phyloP scores from a whole-genome alignment of 306 rosid genomes.

The Quercus bicolor region DNA sequence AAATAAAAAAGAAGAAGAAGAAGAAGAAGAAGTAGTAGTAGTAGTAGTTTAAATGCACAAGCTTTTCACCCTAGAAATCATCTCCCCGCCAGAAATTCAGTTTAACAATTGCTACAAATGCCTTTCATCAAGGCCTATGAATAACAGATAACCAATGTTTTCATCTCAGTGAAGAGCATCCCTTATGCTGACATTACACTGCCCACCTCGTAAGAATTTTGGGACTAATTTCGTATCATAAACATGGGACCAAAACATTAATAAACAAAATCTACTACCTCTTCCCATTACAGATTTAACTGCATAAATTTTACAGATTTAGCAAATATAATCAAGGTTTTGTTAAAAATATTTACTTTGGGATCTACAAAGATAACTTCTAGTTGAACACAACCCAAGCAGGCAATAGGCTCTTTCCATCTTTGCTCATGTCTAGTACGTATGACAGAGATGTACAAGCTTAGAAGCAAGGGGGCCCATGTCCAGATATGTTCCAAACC shows the following conservation, averaged over 20 bases:
- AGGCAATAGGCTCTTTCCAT: background rate
- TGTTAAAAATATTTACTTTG: background rate
- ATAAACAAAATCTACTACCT: background rate
- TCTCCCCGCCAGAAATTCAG: too few species aligned
- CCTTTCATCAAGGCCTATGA: too few species aligned
- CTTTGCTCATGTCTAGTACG: background rate
- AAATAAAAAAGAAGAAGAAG: fast-evolving
- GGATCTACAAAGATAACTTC: background rate
- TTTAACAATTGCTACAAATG: too few species aligned
- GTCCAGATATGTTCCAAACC: background rate
- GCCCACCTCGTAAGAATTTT: too few species aligned
- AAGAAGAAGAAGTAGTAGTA: too few species aligned
- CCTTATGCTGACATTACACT: too few species aligned
- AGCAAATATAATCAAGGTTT: background rate
- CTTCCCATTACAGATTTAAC: background rate
- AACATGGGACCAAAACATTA: background rate
- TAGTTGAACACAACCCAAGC: background rate
- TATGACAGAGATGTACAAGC: background rate
- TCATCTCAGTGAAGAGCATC: too few species aligned
- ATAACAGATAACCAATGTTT: too few species aligned
- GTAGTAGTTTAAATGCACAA: too few species aligned
- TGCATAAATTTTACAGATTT: background rate
- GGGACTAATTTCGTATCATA: background rate
- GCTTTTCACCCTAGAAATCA: too few species aligned
- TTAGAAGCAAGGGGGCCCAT: too few species aligned